These are phyloP conservation scores for Beauveria sp. DNA, from an alignment of 2,329 filamentous ascomycete genomes.

Conservation along the genomic window DNA sequence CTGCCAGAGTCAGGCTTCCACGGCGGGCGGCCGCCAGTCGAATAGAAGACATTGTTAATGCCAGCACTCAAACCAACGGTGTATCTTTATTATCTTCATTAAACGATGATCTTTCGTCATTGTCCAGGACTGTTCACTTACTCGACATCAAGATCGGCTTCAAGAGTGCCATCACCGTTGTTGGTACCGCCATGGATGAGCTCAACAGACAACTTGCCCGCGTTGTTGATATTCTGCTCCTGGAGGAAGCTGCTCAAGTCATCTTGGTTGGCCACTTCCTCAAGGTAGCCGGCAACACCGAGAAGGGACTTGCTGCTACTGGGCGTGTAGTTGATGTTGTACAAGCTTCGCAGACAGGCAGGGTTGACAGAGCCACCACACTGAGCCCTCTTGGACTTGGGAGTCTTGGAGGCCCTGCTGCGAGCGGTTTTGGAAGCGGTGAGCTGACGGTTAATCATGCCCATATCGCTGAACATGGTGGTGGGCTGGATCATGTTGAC, in stretches of 20 bases:
- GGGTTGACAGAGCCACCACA: background rate
- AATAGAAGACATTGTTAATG: conserved; percentile 9
- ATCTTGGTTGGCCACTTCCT: background rate
- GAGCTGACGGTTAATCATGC: background rate
- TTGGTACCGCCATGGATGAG: conserved; percentile 2
- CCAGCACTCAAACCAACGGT: conserved; percentile 6
- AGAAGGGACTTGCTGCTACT: background rate
- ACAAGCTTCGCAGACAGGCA: background rate
- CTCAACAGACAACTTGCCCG: background rate
- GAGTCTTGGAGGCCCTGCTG: background rate
- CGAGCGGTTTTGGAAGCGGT: background rate
- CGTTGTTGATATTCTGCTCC: background rate
- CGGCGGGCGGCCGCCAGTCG: conserved; percentile 5
- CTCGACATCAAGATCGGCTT: conserved; percentile 7
- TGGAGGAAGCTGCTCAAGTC: conserved; percentile 2
- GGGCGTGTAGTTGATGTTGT: conserved; percentile 7
- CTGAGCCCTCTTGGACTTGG: background rate
- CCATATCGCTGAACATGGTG: conserved; percentile 11
- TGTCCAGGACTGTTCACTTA: background rate
- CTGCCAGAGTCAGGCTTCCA: conserved; percentile 1
- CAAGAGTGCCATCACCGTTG: background rate
- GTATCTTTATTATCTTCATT: background rate
- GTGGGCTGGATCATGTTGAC: conserved; percentile 13
- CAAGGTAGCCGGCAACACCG: conserved; percentile 3
- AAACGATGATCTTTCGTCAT: background rate